A percentile compares a stretch with the other conserved stretches of the same genome.
These are phyloP conservation scores for Russula vinacea DNA, from an alignment of 768 basidiomycete genomes.

Conservation along the genomic window DNA sequence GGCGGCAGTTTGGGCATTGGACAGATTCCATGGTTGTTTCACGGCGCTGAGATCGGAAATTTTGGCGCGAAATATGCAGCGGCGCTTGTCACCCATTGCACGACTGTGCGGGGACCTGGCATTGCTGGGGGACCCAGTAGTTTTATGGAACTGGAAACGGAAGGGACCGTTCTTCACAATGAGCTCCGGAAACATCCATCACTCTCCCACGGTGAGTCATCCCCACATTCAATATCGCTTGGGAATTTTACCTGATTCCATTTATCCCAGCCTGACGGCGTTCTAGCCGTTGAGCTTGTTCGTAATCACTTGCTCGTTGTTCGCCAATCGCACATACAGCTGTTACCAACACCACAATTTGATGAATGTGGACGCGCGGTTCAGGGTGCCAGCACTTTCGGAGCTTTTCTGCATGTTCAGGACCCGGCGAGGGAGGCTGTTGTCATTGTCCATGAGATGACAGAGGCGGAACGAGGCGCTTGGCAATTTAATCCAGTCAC, in stretches of 20 bases:
- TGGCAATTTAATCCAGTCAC: conserved; percentile 38
- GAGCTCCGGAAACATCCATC: conserved; percentile 24
- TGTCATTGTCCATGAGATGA: conserved; percentile 31
- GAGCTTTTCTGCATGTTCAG: conserved; percentile 31
- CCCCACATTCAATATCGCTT: background rate
- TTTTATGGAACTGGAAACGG: conserved; percentile 29
- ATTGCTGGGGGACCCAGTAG: conserved; percentile 28
- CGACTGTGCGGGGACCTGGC: conserved; percentile 27
- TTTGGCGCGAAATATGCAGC: conserved; percentile 10
- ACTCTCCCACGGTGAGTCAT: conserved; percentile 27
- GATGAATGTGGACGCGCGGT: conserved; percentile 19
- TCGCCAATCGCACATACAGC: conserved; percentile 33
- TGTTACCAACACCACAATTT: conserved; percentile 31
- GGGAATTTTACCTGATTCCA: background rate
- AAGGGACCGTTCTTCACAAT: conserved; percentile 21
- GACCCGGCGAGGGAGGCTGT: conserved; percentile 33
- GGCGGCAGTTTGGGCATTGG: conserved; percentile 33
- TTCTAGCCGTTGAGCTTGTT: conserved; percentile 35
- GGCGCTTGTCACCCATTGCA: conserved; percentile 20
- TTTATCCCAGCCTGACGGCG: conserved; percentile 25
- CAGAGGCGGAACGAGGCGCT: conserved; percentile 30
- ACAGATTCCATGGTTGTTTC: conserved; percentile 37
- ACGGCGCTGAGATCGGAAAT: conserved; percentile 13
- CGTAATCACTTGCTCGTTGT: conserved; percentile 35
- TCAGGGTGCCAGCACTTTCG: conserved; percentile 13